phyloP scores from a whole-genome alignment of 2,329 filamentous ascomycete genomes.

The Nemania sp. region DNA sequence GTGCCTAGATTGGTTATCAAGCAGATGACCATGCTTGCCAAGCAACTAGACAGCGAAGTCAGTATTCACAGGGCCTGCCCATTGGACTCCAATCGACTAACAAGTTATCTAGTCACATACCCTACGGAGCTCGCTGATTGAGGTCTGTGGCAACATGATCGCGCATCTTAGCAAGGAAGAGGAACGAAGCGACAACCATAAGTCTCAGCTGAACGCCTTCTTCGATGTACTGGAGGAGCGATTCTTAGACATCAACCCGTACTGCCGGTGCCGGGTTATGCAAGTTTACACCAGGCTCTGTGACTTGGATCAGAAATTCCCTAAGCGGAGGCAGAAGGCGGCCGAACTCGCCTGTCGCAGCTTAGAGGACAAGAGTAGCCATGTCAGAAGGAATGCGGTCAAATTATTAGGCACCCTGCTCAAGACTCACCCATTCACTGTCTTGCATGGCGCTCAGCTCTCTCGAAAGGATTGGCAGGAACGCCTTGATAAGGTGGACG shows the following conservation, averaged over 20 bases:
- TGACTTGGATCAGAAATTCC: slow-evolving; percentile 95
- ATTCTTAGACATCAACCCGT: slow-evolving; percentile 96
- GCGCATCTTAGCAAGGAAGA: slow-evolving; percentile 90
- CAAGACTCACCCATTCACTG: slow-evolving; percentile 92
- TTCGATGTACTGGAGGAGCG: slow-evolving; percentile 97
- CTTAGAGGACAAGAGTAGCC: slow-evolving; percentile 97
- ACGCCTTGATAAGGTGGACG: slow-evolving; percentile 83
- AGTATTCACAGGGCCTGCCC: slow-evolving; percentile 13
- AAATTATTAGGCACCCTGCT: slow-evolving; percentile 90
- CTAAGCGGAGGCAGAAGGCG: slow-evolving; percentile 87
- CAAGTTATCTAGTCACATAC: slow-evolving; percentile 78
- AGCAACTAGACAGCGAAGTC: slow-evolving; percentile 94
- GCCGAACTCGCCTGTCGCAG: slow-evolving; percentile 90
- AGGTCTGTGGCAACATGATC: slow-evolving; percentile 97
- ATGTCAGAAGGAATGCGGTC: slow-evolving; percentile 94
- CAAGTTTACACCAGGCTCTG: slow-evolving; percentile 94
- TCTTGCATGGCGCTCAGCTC: slow-evolving; percentile 89
- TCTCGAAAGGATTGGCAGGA: slow-evolving; percentile 87
- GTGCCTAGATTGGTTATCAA: slow-evolving; percentile 93
- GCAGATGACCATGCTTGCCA: slow-evolving; percentile 95
- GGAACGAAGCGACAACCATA: slow-evolving; percentile 91
- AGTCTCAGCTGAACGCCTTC: slow-evolving; percentile 94
- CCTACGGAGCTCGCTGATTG: slow-evolving; percentile 90
- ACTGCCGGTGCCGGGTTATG: slow-evolving; percentile 89
- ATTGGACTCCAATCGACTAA: slow-evolving; percentile 26